phyloP scores from a whole-genome alignment of 139 green algal genomes.

The Auxenochlorella protothecoides region DNA sequence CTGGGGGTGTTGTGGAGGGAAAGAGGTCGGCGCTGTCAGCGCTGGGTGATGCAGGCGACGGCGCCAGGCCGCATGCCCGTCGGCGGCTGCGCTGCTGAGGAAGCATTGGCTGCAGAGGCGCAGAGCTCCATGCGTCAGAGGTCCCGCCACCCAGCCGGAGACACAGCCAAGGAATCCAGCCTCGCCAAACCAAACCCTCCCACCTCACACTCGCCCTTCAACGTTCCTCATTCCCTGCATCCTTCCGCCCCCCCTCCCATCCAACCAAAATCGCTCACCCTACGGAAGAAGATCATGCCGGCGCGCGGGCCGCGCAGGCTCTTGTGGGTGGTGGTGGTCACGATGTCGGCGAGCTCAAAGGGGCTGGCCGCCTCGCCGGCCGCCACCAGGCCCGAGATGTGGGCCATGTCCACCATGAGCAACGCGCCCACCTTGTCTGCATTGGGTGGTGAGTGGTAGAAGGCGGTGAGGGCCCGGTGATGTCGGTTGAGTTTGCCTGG shows the following conservation, averaged over 20 bases:
- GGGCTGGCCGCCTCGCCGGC: slow-evolving; percentile 41
- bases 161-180: too few species aligned
- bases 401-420: slow-evolving; percentile 81
- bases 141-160: too few species aligned
- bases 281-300: slow-evolving; percentile 80
- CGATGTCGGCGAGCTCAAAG: slow-evolving; percentile 75
- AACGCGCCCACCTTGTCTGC: slow-evolving; percentile 57
- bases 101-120: too few species aligned
- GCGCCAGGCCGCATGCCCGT: too few species aligned
- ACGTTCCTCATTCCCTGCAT: too few species aligned
- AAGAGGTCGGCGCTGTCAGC: too few species aligned
- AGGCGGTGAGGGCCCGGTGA: too few species aligned
- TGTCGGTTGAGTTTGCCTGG: too few species aligned
- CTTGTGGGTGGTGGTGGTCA: slow-evolving; percentile 91
- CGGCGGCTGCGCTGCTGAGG: too few species aligned
- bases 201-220: too few species aligned
- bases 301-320: slow-evolving; percentile 64
- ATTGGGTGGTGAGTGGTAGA: background rate
- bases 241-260: background rate
- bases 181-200: background rate
- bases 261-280: slow-evolving; percentile 12
- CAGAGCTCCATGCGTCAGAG: too few species aligned
- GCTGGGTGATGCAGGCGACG: too few species aligned
- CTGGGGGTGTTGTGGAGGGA: slow-evolving; percentile 14
- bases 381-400: slow-evolving; percentile 70